Base-by-base conservation (phyloP, 1,284 basidiomycete species). In the Singerocomus inundabilis region DNA sequence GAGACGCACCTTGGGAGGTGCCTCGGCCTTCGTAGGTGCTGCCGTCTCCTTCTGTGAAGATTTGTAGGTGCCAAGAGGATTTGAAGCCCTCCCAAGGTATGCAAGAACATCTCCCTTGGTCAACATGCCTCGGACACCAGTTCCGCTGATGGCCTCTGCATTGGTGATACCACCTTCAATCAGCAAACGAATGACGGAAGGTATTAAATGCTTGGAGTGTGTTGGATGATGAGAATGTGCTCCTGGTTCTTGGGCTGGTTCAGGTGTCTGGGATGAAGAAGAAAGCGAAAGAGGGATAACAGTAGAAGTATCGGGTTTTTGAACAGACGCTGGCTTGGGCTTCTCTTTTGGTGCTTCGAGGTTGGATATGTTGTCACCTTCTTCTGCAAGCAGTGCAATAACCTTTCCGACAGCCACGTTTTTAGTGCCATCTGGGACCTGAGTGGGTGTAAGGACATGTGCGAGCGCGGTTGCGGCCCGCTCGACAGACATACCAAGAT, bases 341-440 rank as follows among this genome's bases (percentile, higher is more conserved):
- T 77, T 74, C 53, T 88, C 81, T 54, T 79, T 76, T 2, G 91
- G 89, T 9, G 80, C 73, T 61, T 94, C 81, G 33, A 94, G 80
- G 62, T 89, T 88, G 50, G 91, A 85, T 49, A 98, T 85, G 67
- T 98, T 91, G 69, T 98, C 96, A 4, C 95, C 95, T 69, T 98
- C 93, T 70, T 98, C 95, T n/a, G 90, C 95, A 12, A 96, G 79
- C 46, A 99, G 78, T 15, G 93, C 96, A 60, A 98, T 97, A 26
- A 86, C 68, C 69, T 87, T 88, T 47, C 94, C 94, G 34, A 99
- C 91, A 4, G 85, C 79, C 48, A 99, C 81, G 59, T 85, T 85
- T 72, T 95, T 95, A 12, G 88, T 69, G 46, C 95, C 95, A 53
- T 92, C 91, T 41, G 75, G 77, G 45, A 81, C 72, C 93, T 96